Conservation (phyloP, 2,329 filamentous ascomycete genomes). For the Mollisiaceae sp. region DNA sequence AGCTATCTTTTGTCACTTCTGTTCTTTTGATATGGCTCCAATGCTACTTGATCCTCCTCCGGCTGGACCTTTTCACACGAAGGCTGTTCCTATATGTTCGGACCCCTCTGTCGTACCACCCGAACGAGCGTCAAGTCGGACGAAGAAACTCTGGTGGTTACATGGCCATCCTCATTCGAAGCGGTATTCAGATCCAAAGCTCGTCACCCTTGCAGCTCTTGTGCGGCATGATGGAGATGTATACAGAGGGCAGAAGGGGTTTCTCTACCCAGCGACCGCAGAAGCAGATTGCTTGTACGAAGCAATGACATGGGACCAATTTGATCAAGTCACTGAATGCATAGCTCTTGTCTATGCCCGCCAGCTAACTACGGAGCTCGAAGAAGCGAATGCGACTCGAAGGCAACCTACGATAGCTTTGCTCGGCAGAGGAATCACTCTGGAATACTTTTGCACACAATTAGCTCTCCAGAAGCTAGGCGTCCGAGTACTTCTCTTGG, state of each 20-base stretch:
- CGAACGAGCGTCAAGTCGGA: conserved; percentile 32
- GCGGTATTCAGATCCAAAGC: conserved; percentile 39
- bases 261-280: conserved; percentile 36
- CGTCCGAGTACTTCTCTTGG: conserved; percentile 40
- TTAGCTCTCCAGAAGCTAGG: conserved; percentile 42
- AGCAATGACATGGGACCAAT: conserved; percentile 40
- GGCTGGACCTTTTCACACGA: conserved; percentile 5
- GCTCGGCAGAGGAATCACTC: conserved; percentile 38
- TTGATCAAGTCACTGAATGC: conserved; percentile 36
- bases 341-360: conserved; percentile 37
- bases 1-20: background rate
- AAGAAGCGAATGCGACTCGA: conserved; percentile 32
- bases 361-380: conserved; percentile 34
- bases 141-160: conserved; percentile 41
- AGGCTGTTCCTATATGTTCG: conserved; percentile 31
- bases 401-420: conserved; percentile 42
- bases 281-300: conserved; percentile 31
- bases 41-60: conserved; percentile 29
- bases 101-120: conserved; percentile 39
- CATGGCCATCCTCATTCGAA: conserved; percentile 42
- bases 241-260: conserved; percentile 37
- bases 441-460: conserved; percentile 42
- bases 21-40: conserved; percentile 28
- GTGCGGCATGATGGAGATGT: conserved; percentile 36
- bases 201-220: conserved; percentile 40